Conservation (phyloP, 139 green algal genomes). For the Chlorella sp. region DNA sequence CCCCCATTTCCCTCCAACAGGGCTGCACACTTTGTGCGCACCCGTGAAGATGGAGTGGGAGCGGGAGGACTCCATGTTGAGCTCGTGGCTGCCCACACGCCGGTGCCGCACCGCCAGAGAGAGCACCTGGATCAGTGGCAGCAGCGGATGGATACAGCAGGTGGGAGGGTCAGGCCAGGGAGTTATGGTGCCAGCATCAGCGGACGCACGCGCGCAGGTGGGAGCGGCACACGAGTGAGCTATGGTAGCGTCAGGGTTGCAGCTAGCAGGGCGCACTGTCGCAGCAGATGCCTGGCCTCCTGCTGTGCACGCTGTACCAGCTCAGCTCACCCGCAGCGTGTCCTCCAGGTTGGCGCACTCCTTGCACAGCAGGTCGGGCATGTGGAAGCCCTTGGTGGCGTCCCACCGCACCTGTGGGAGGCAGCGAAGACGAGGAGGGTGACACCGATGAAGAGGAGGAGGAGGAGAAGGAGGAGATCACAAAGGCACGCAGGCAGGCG, state of each 20-base stretch:
- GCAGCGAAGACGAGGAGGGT: too few species aligned
- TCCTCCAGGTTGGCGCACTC: constrained; percentile 51
- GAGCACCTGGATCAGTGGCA: constrained; percentile 1
- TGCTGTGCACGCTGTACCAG: background rate
- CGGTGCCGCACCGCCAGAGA: constrained; percentile 66
- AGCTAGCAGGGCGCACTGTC: too few species aligned
- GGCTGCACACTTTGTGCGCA: background rate
- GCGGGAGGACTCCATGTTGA: constrained; percentile 88
- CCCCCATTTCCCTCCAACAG: too few species aligned
- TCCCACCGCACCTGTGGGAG: constrained; percentile 86
- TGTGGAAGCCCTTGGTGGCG: constrained; percentile 75
- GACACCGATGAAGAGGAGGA: too few species aligned
- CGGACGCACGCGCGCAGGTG: too few species aligned
- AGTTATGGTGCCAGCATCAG: background rate
- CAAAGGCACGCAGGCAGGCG: constrained; percentile 18
- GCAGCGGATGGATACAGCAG: background rate
- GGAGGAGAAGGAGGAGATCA: too few species aligned
- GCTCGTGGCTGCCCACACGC: constrained; percentile 80
- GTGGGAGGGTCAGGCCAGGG: too few species aligned
- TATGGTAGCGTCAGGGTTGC: too few species aligned
- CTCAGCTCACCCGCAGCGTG: constrained; percentile 39
- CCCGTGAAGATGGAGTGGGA: constrained; percentile 89
- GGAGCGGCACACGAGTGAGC: too few species aligned
- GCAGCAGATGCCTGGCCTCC: background rate
- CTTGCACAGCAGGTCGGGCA: constrained; percentile 67